Evolutionary conservation across 805 yeast species (phyloP).

Genomic region (Candida nemodendra): DNA sequence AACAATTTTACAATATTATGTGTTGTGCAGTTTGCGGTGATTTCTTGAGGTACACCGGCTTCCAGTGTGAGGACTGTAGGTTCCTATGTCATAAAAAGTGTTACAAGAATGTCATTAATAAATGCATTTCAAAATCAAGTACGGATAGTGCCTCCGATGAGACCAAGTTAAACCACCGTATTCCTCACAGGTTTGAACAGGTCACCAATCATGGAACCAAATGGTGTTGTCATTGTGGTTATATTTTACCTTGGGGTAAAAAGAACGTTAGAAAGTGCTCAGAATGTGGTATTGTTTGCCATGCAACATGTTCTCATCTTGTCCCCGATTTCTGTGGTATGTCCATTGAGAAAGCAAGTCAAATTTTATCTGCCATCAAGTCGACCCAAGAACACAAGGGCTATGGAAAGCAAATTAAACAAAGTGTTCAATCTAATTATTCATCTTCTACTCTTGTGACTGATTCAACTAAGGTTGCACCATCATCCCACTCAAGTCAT

Average conservation of each 20-base stretch:
- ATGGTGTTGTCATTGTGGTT: slow-evolving; percentile 99
- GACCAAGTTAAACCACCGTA: slow-evolving; percentile 86
- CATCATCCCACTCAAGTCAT: slow-evolving; percentile 8
- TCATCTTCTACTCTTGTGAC: slow-evolving; percentile 16
- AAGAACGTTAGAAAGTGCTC: slow-evolving; percentile 90
- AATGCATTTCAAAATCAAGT: slow-evolving; percentile 76
- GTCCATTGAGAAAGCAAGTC: slow-evolving; percentile 96
- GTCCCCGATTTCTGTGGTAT: slow-evolving; percentile 99
- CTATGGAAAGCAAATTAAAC: slow-evolving; percentile 9
- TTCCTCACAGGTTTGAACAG: slow-evolving; percentile 96
- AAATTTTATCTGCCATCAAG: slow-evolving; percentile 79
- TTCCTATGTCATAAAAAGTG: slow-evolving; percentile 81
- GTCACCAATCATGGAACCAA: slow-evolving; percentile 90
- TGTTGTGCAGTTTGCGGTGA: slow-evolving; percentile 97
- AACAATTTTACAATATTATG: slow-evolving; percentile 94
- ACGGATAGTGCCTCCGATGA: slow-evolving; percentile 70
- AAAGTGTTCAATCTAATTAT: slow-evolving; percentile 8
- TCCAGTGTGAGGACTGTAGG: slow-evolving; percentile 81
- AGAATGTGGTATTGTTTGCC: slow-evolving; percentile 95
- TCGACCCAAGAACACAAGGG: slow-evolving; percentile 51
- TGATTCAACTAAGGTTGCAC: slow-evolving; percentile 9
- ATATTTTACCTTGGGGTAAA: slow-evolving; percentile 90
- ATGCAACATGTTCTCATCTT: slow-evolving; percentile 84
- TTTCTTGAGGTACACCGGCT: slow-evolving; percentile 83
- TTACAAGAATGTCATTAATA: slow-evolving; percentile 75